A percentile compares a stretch with the other conserved stretches of the same genome.
Evolutionary conservation across 331 rosid species (phyloP).

Genomic region (Spiraea crenata): DNA sequence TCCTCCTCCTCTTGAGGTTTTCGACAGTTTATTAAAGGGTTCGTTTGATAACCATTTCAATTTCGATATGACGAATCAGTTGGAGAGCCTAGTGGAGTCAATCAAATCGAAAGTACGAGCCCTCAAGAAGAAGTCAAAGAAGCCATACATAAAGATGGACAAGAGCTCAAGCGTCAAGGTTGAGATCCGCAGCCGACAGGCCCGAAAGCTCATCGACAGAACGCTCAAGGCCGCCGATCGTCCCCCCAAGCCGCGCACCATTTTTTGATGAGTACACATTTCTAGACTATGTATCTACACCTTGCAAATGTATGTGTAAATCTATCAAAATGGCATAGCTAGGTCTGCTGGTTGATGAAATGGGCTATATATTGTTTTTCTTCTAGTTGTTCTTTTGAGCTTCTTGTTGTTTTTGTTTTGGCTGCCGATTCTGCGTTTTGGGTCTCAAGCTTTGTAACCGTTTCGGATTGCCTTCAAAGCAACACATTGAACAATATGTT

Average conservation of each 20-base stretch:
- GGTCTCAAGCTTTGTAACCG: conserved; percentile 30
- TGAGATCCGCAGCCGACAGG: conserved; percentile 82
- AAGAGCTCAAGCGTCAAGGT: conserved; percentile 80
- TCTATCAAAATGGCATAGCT: background rate
- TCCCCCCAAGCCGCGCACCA: conserved; percentile 34
- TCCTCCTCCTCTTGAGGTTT: background rate
- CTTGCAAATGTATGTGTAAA: no score
- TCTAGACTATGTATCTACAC: no score
- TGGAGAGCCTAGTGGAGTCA: conserved; percentile 65
- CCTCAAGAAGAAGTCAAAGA: conserved; percentile 41
- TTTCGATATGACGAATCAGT: conserved; percentile 51
- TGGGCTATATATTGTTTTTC: background rate
- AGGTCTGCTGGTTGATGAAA: background rate
- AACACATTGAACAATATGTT: background rate
- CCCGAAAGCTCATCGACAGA: conserved; percentile 73
- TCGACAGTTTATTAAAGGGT: no score
- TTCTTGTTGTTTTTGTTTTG: background rate
- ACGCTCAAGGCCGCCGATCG: conserved; percentile 71
- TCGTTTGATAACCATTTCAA: no score
- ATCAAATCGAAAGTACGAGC: conserved; percentile 72
- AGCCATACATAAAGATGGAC: conserved; percentile 74
- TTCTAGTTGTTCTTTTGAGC: background rate
- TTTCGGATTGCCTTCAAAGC: conserved; percentile 30
- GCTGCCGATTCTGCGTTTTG: conserved; percentile 37
- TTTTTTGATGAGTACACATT: conserved; percentile 11